Conservation (phyloP, 2,329 filamentous ascomycete species). For the Penicillium sp. region DNA sequence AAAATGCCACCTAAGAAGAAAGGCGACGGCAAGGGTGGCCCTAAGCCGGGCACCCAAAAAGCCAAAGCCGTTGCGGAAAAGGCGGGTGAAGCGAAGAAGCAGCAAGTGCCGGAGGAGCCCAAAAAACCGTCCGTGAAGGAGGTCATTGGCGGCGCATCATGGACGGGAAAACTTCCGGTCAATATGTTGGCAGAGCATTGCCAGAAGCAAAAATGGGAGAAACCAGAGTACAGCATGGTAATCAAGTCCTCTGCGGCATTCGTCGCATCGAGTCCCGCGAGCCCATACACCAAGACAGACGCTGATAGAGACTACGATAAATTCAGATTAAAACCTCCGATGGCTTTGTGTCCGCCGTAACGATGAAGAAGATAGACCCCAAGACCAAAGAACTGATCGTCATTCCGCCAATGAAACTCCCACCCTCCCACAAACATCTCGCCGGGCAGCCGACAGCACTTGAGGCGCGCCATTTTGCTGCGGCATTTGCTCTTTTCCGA, state of each 20-base stretch:
- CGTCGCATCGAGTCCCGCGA: background rate
- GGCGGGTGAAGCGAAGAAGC: conserved; percentile 31
- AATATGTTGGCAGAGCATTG: conserved; percentile 92
- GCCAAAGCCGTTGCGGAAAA: conserved; percentile 40
- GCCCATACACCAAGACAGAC: background rate
- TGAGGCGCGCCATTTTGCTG: conserved; percentile 89
- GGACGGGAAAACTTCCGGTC: conserved; percentile 95
- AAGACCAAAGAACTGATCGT: conserved; percentile 76
- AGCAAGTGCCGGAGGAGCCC: conserved; percentile 41
- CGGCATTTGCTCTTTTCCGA: conserved; percentile 84
- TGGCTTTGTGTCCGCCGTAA: conserved; percentile 76
- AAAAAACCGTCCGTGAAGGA: conserved; percentile 64
- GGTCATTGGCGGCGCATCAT: conserved; percentile 88
- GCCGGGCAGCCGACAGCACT: conserved; percentile 73
- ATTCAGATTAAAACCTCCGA: conserved; percentile 62
- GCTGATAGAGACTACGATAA: conserved; percentile 16
- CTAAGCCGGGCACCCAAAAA: conserved; percentile 41
- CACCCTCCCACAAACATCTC: conserved; percentile 69
- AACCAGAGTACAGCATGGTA: conserved; percentile 83
- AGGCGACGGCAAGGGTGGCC: conserved; percentile 36
- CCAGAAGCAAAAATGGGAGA: conserved; percentile 93
- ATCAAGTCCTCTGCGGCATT: background rate
- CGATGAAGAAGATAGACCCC: conserved; percentile 66
- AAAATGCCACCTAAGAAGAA: conserved; percentile 45
- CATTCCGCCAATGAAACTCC: conserved; percentile 78